These are phyloP conservation scores for Leccinum variicolor DNA, from an alignment of 768 basidiomycete species.

Conservation along the genomic window DNA sequence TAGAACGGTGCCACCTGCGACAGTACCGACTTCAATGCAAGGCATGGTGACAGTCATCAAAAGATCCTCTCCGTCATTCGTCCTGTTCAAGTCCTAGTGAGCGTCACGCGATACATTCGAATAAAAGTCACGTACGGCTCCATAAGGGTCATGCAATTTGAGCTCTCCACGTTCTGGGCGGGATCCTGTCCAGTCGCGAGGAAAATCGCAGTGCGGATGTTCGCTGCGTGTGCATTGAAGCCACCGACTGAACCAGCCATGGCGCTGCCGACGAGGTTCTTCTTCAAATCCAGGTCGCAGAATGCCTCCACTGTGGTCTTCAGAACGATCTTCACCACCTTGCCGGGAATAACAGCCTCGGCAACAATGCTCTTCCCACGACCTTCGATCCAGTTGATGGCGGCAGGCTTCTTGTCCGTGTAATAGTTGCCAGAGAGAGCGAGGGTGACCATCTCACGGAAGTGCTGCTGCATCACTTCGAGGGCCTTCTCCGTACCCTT, in stretches of 20 bases:
- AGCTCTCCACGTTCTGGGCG: constrained; percentile 98
- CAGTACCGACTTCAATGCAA: constrained; percentile 97
- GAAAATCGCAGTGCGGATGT: constrained; percentile 94
- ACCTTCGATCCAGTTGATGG: constrained; percentile 99
- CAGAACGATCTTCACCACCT: constrained; percentile 82
- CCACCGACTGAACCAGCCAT: constrained; percentile 99
- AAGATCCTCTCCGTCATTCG: constrained; percentile 85
- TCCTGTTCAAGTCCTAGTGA: constrained; percentile 41
- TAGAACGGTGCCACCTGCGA: constrained; percentile 94
- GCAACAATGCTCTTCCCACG: constrained; percentile 97
- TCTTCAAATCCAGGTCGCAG: constrained; percentile 91
- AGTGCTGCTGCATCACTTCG: constrained; percentile 69
- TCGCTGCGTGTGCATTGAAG: constrained; percentile 98
- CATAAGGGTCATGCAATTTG: constrained; percentile 98
- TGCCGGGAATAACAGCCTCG: constrained; percentile 89
- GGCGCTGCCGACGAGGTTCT: constrained; percentile 95
- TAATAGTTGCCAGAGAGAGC: constrained; percentile 97
- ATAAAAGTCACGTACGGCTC: constrained; percentile 69
- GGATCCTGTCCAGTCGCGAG: constrained; percentile 98
- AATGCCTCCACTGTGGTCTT: constrained; percentile 93
- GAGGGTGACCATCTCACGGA: constrained; percentile 88
- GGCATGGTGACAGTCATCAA: constrained; percentile 96
- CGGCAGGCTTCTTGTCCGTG: constrained; percentile 99
- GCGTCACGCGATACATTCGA: constrained; percentile 1
- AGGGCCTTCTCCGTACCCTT: constrained; percentile 97